phyloP scores from a whole-genome alignment of 1,284 basidiomycete species.

The Leccinum idahoense region DNA sequence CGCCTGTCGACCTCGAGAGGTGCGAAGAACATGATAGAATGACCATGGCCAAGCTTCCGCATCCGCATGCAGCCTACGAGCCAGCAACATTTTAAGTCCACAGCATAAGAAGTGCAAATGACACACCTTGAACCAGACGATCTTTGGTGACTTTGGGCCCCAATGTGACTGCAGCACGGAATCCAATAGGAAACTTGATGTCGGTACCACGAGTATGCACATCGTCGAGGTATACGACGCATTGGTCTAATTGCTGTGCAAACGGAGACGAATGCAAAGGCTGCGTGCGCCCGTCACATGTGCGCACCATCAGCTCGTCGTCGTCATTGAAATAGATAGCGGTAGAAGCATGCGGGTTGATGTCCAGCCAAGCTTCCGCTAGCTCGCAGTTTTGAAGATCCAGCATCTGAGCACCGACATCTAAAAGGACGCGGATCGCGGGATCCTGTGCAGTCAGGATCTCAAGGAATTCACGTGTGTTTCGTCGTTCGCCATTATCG shows the following conservation, averaged over 20 bases:
- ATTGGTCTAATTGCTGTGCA: neutral
- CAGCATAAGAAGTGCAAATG: too few relatives aligned
- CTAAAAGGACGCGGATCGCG: slow-evolving; percentile 35
- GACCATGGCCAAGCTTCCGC: too few relatives aligned
- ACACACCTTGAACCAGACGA: too few relatives aligned
- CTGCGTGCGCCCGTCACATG: neutral
- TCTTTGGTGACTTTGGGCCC: neutral
- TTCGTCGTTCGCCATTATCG: neutral
- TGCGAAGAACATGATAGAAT: too few relatives aligned
- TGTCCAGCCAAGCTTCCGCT: neutral
- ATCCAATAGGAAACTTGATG: neutral
- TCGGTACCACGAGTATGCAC: neutral
- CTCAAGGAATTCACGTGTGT: slow-evolving; percentile 24
- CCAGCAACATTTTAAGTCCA: too few relatives aligned
- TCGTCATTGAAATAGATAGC: neutral
- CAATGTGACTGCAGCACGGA: neutral
- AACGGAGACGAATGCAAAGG: neutral
- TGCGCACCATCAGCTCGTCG: neutral
- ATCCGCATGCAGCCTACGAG: too few relatives aligned
- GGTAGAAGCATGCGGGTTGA: neutral
- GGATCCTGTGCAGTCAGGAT: slow-evolving; percentile 27
- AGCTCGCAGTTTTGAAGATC: neutral
- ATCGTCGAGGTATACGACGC: neutral
- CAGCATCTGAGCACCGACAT: neutral
- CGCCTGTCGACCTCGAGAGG: too few relatives aligned